Conservation (phyloP, 305 asterid species). For the Euphrasia arctica region DNA sequence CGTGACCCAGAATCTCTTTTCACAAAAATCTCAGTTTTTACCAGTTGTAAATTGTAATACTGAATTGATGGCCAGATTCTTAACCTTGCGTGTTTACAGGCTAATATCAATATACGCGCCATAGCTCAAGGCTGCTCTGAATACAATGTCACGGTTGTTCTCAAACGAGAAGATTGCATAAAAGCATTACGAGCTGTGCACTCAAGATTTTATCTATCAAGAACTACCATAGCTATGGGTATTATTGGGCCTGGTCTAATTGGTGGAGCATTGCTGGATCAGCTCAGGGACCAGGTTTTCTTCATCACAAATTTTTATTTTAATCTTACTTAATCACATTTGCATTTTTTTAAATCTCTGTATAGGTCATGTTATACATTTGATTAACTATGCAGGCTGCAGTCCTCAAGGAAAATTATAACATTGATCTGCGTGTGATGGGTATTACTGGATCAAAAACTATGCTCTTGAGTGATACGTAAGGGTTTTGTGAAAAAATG, state of each 20-base stretch:
- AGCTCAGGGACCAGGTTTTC: slow-evolving; percentile 89
- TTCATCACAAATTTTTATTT: slow-evolving; percentile 4
- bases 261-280: slow-evolving; percentile 94
- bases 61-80: slow-evolving; percentile 18
- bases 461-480: slow-evolving; percentile 81
- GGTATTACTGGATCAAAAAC: slow-evolving; percentile 72
- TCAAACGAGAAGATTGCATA: slow-evolving; percentile 86
- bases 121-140: slow-evolving; percentile 99
- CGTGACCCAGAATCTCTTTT: neutral
- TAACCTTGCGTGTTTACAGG: slow-evolving; percentile 51
- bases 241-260: slow-evolving; percentile 95
- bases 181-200: slow-evolving; percentile 97
- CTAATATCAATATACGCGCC: slow-evolving; percentile 90
- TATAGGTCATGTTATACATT: neutral
- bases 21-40: neutral
- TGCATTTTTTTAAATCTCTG: neutral
- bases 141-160: slow-evolving; percentile 83
- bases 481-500: slow-evolving; percentile 32
- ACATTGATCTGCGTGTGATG: slow-evolving; percentile 95
- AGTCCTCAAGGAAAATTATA: slow-evolving; percentile 84
- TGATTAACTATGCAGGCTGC: slow-evolving; percentile 60
- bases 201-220: slow-evolving; percentile 87
- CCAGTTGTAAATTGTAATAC: neutral
- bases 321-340: slow-evolving; percentile 1
- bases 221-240: slow-evolving; percentile 93